Percentiles rank a stretch among this genome's conserved stretches.
These are phyloP conservation scores for Salix dunnii DNA, from an alignment of 345 rosid genomes.

Conservation along the genomic window DNA sequence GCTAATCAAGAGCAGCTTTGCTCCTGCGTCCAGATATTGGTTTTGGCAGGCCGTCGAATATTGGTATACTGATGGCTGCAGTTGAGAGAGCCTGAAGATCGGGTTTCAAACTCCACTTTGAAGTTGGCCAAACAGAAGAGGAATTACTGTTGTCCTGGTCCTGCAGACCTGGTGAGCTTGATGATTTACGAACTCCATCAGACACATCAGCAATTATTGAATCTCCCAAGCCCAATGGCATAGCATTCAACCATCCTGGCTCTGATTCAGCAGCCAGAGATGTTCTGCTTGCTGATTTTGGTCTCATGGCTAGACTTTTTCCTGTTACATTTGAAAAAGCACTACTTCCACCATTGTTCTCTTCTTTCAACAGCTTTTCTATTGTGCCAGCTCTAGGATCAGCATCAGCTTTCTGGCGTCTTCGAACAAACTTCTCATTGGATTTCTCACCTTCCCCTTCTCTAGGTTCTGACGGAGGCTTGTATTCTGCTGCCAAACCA, in stretches of 20 bases:
- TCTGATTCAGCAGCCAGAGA: slow-evolving; percentile 36
- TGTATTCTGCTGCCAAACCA: slow-evolving; percentile 18
- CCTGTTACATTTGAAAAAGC: slow-evolving; percentile 45
- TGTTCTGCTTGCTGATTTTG: slow-evolving; percentile 49
- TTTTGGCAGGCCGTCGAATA: slow-evolving; percentile 73
- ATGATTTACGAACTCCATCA: slow-evolving; percentile 60
- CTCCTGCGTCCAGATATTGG: slow-evolving; percentile 58
- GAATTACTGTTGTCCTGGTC: slow-evolving; percentile 40
- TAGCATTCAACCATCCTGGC: slow-evolving; percentile 35
- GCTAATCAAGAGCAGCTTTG: slow-evolving; percentile 82
- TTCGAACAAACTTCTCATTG: slow-evolving; percentile 40
- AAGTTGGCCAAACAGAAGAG: slow-evolving; percentile 45
- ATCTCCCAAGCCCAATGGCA: slow-evolving; percentile 42
- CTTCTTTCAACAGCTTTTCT: slow-evolving; percentile 63
- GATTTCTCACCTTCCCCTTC: slow-evolving; percentile 41
- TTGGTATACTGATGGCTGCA: slow-evolving; percentile 54
- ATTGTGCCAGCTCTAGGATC: slow-evolving; percentile 33
- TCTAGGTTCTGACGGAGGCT: slow-evolving; percentile 36
- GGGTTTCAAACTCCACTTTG: slow-evolving; percentile 59
- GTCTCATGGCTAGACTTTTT: slow-evolving; percentile 64
- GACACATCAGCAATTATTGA: slow-evolving; percentile 30
- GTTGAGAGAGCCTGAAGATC: slow-evolving; percentile 57
- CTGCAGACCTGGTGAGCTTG: slow-evolving; percentile 71
- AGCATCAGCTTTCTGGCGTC: slow-evolving; percentile 50
- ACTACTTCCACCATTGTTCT: slow-evolving; percentile 36